phyloP scores from a whole-genome alignment of 768 basidiomycete species.

The Astraeus odoratus region DNA sequence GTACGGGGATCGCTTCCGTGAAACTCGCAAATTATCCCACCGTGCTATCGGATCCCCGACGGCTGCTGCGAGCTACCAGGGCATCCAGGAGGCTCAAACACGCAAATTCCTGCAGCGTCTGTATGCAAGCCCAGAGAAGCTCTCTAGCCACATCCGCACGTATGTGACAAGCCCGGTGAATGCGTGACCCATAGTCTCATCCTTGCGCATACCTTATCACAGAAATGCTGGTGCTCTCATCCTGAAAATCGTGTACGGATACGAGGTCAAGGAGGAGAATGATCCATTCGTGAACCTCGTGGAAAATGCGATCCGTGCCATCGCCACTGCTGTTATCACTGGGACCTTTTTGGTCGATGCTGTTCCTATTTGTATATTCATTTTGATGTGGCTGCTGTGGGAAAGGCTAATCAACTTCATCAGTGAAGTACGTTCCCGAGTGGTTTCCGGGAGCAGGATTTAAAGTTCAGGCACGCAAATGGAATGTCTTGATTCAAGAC shows the following conservation, averaged over 20 bases:
- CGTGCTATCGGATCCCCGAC: constrained; percentile 9
- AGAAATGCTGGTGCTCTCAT: constrained; percentile 21
- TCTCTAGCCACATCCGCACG: constrained; percentile 18
- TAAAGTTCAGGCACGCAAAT: constrained; percentile 22
- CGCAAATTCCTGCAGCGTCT: constrained; percentile 14
- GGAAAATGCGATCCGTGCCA: constrained; percentile 13
- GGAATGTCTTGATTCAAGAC: constrained; percentile 21
- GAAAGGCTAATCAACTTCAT: constrained; percentile 1
- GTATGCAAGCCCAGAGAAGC: constrained; percentile 8
- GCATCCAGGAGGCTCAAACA: constrained; percentile 15
- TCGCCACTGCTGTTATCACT: constrained; percentile 6
- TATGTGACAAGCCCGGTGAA: constrained; percentile 1
- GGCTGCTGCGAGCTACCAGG: constrained; percentile 6
- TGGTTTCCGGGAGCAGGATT: constrained; percentile 33
- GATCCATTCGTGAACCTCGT: constrained; percentile 32
- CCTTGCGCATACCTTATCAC: too few relatives aligned
- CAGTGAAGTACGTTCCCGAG: constrained; percentile 26
- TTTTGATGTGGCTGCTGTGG: too few relatives aligned
- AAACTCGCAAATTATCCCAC: constrained; percentile 9
- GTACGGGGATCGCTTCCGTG: constrained; percentile 7
- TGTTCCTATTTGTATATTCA: constrained; percentile 14
- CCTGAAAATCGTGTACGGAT: constrained; percentile 36
- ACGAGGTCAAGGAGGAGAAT: constrained; percentile 26
- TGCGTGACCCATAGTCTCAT: too few relatives aligned
- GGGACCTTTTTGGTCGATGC: constrained; percentile 17